A percentile compares a stretch with the other conserved stretches of the same genome.
Conservation (phyloP, 2,329 filamentous ascomycete genomes). For the Teratosphaeria gauchensis region DNA sequence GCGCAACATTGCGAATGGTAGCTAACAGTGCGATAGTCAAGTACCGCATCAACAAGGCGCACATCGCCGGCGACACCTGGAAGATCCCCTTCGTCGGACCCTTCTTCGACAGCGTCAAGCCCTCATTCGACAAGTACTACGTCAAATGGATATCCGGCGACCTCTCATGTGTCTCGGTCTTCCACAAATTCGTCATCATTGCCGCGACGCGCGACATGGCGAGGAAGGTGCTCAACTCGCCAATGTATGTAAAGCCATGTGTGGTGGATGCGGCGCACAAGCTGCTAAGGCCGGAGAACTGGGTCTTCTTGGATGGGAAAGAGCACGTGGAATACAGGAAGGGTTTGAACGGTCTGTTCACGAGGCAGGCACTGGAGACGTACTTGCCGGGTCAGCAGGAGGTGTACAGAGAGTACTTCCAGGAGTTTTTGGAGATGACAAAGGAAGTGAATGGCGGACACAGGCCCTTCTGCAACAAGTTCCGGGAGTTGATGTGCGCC, state of each 20-base stretch:
- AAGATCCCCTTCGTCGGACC: slow-evolving; percentile 62
- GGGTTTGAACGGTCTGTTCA: slow-evolving; percentile 90
- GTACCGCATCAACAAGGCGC: slow-evolving; percentile 38
- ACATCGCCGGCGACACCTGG: slow-evolving; percentile 37
- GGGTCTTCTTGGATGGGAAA: slow-evolving; percentile 95
- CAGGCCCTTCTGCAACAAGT: slow-evolving; percentile 77
- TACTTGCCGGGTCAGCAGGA: slow-evolving; percentile 91
- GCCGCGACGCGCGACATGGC: slow-evolving; percentile 91
- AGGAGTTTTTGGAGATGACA: slow-evolving; percentile 66
- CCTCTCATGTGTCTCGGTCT: slow-evolving; percentile 94
- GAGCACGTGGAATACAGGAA: slow-evolving; percentile 95
- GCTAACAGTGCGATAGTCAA: slow-evolving; percentile 25
- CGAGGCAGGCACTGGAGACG: slow-evolving; percentile 71
- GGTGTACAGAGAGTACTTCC: slow-evolving; percentile 80
- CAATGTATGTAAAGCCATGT: slow-evolving; percentile 83
- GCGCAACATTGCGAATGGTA: neutral
- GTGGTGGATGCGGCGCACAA: slow-evolving; percentile 92
- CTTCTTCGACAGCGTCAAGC: slow-evolving; percentile 84
- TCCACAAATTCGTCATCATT: slow-evolving; percentile 99
- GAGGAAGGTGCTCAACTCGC: slow-evolving; percentile 94
- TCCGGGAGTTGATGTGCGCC: slow-evolving; percentile 91
- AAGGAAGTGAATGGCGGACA: slow-evolving; percentile 59
- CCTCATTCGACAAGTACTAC: slow-evolving; percentile 84
- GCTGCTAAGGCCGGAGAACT: slow-evolving; percentile 83
- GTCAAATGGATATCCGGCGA: slow-evolving; percentile 86